These are phyloP conservation scores for Filobasidium wieringae DNA, from an alignment of 768 basidiomycete species.

Conservation along the genomic window DNA sequence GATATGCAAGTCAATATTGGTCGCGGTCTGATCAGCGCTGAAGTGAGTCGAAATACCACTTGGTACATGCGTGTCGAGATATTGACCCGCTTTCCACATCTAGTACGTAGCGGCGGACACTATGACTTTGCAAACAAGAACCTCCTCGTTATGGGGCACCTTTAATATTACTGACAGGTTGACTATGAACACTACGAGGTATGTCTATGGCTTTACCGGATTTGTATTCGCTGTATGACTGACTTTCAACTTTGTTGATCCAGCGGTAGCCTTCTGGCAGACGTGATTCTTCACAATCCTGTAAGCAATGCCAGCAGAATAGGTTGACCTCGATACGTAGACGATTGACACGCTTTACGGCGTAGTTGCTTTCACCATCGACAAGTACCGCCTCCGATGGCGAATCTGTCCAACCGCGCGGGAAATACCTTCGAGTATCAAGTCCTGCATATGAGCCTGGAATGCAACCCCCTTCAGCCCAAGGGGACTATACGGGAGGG, in stretches of 20 bases:
- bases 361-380: conserved; percentile 1
- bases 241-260: neutral
- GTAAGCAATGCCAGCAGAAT: neutral
- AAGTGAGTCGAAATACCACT: no score
- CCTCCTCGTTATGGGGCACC: conserved; percentile 24
- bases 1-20: conserved; percentile 15
- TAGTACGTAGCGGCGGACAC: conserved; percentile 23
- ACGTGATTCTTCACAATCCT: conserved; percentile 16
- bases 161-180: conserved; percentile 31
- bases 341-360: no score
- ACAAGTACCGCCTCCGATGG: no score
- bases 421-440: no score
- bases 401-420: no score
- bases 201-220: conserved; percentile 8
- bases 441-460: no score
- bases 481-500: no score
- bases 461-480: no score
- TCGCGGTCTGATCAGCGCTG: conserved; percentile 24
- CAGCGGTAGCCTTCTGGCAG: conserved; percentile 12
- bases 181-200: conserved; percentile 30
- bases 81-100: neutral
- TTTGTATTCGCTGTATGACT: neutral
- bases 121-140: conserved; percentile 19
- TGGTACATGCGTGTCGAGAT: neutral
- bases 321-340: no score